Evolutionary conservation across 2,329 filamentous ascomycete species (phyloP).

Genomic region (Colletotrichum sp.): DNA sequence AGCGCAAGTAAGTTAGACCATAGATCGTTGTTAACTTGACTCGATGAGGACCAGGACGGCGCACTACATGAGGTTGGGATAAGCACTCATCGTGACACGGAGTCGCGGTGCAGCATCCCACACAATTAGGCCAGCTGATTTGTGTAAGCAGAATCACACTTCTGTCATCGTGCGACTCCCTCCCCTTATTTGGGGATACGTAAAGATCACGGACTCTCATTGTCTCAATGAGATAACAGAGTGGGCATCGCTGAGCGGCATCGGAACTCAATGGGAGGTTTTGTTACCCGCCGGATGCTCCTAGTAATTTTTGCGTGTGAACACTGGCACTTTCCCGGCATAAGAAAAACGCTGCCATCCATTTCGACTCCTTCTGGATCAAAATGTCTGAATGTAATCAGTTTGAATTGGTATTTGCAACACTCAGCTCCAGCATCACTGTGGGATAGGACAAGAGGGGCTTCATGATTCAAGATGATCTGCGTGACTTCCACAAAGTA

Average conservation of each 20-base stretch:
- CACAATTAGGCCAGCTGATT: neutral
- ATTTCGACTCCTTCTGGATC: neutral
- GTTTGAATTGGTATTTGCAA: neutral
- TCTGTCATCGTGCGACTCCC: neutral
- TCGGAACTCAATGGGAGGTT: neutral
- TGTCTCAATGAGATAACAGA: neutral
- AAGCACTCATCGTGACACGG: neutral
- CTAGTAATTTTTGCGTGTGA: neutral
- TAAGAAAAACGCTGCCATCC: too few species aligned
- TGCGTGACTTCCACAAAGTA: neutral
- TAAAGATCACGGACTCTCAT: neutral
- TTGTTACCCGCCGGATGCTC: neutral
- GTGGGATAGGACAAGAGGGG: neutral
- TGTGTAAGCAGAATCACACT: neutral
- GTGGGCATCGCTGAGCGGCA: neutral
- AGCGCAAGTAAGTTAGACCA: neutral
- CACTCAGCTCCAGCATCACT: neutral
- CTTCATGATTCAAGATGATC: neutral
- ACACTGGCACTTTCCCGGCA: neutral
- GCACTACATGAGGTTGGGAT: neutral
- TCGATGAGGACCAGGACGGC: too few species aligned
- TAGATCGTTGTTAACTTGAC: neutral
- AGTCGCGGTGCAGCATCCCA: neutral
- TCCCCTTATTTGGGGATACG: accelerated
- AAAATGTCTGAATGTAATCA: neutral